phyloP scores from a whole-genome alignment of 306 rosid genomes.

The Vigna trinervia region DNA sequence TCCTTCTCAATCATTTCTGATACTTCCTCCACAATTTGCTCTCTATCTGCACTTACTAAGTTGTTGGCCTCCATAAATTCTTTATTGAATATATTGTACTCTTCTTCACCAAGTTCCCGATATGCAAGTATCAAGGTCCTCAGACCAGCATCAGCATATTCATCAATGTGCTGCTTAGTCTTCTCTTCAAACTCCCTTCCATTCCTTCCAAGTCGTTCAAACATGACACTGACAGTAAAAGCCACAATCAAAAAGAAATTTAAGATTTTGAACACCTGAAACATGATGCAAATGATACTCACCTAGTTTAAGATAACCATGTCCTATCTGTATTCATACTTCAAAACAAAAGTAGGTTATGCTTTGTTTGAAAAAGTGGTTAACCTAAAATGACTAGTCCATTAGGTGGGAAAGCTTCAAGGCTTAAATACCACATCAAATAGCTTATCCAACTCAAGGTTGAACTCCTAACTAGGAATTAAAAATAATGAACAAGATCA shows the following conservation, averaged over 20 bases:
- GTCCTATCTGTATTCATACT: not conserved
- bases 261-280: constrained; percentile 6
- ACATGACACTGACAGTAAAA: constrained; percentile 46
- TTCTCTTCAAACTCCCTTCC: constrained; percentile 49
- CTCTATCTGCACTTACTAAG: constrained; percentile 43
- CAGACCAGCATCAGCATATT: constrained; percentile 51
- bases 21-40: constrained; percentile 42
- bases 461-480: not conserved
- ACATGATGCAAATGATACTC: constrained; percentile 12
- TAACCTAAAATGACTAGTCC: not conserved
- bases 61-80: constrained; percentile 45
- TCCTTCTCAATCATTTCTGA: constrained; percentile 47
- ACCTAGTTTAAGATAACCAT: not conserved
- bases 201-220: constrained; percentile 43
- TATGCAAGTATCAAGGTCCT: constrained; percentile 50
- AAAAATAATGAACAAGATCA: constrained; percentile 39
- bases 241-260: constrained; percentile 2
- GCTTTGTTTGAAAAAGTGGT: constrained; percentile 2
- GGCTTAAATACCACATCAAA: too few relatives aligned
- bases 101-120: constrained; percentile 44
- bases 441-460: too few relatives aligned
- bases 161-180: constrained; percentile 51
- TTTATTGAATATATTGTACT: constrained; percentile 35
- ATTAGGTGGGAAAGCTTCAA: too few relatives aligned
- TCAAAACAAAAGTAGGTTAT: not conserved